phyloP scores from a whole-genome alignment of 345 rosid species.

The Syzygium aromaticum region DNA sequence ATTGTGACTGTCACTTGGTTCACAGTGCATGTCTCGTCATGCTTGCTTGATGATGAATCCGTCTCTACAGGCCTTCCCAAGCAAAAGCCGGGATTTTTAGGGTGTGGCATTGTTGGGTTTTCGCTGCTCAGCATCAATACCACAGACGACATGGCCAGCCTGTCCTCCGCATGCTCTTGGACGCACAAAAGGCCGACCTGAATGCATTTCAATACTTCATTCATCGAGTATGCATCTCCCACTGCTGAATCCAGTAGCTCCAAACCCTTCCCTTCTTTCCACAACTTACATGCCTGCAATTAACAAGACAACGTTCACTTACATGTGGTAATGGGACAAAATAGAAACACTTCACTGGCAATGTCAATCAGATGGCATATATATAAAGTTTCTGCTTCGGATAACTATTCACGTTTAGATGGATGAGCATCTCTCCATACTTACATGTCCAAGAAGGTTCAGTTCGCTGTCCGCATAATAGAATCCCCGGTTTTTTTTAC shows the following conservation, averaged over 20 bases:
- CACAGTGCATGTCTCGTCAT: constrained; percentile 46
- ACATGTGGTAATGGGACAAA: neutral
- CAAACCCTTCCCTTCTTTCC: constrained; percentile 47
- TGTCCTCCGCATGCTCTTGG: constrained; percentile 61
- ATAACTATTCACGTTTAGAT: neutral
- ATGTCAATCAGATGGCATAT: neutral
- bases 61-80: constrained; percentile 44
- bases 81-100: constrained; percentile 62
- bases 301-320: neutral
- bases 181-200: constrained; percentile 82
- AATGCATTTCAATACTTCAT: constrained; percentile 57
- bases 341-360: neutral
- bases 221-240: constrained; percentile 18
- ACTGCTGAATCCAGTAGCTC: constrained; percentile 36
- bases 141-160: constrained; percentile 60
- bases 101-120: constrained; percentile 44
- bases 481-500: constrained; percentile 61
- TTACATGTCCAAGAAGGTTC: constrained; percentile 74
- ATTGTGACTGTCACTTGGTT: constrained; percentile 72
- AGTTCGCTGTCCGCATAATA: constrained; percentile 47
- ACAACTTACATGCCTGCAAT: constrained; percentile 54
- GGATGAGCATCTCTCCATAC: constrained; percentile 4
- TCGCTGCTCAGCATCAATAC: constrained; percentile 68
- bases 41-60: constrained; percentile 48
- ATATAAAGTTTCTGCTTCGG: neutral